Conservation (phyloP, 768 basidiomycete species). For the Suillus brevipes region DNA sequence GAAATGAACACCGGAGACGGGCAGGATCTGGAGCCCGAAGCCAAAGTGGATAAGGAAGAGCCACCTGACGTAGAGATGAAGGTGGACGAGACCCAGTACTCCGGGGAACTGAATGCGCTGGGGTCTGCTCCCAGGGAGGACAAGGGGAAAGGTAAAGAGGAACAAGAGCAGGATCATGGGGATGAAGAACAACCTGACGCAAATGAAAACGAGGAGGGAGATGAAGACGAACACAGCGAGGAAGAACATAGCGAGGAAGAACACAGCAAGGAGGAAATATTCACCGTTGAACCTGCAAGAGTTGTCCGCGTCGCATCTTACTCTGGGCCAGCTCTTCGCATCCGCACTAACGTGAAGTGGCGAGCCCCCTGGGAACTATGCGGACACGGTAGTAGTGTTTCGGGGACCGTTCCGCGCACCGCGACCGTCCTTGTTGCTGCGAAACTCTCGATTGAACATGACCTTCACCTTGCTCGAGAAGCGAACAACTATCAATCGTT, state of each 20-base stretch:
- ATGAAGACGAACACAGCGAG: background rate
- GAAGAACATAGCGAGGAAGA: background rate
- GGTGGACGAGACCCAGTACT: background rate
- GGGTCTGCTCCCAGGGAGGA: background rate
- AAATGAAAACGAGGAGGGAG: background rate
- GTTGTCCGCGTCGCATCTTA: background rate
- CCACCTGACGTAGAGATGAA: background rate
- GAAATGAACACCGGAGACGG: background rate
- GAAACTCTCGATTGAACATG: slow-evolving; percentile 43
- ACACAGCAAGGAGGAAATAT: background rate
- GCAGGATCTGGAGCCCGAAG: background rate
- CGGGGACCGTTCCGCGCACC: slow-evolving; percentile 24
- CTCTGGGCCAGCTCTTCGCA: slow-evolving; percentile 9
- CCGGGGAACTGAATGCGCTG: background rate
- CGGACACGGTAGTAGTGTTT: background rate
- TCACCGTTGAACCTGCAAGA: background rate
- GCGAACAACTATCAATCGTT: slow-evolving; percentile 29
- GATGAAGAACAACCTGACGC: background rate
- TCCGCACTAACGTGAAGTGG: slow-evolving; percentile 19
- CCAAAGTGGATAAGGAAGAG: background rate
- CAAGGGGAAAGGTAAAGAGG: background rate
- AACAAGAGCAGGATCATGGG: background rate
- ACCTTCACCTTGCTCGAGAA: slow-evolving; percentile 36
- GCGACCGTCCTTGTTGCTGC: slow-evolving; percentile 43
- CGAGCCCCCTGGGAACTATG: slow-evolving; percentile 7